Evolutionary conservation across 1,284 basidiomycete genomes (phyloP).

Genomic region (Leccinum solheimii): DNA sequence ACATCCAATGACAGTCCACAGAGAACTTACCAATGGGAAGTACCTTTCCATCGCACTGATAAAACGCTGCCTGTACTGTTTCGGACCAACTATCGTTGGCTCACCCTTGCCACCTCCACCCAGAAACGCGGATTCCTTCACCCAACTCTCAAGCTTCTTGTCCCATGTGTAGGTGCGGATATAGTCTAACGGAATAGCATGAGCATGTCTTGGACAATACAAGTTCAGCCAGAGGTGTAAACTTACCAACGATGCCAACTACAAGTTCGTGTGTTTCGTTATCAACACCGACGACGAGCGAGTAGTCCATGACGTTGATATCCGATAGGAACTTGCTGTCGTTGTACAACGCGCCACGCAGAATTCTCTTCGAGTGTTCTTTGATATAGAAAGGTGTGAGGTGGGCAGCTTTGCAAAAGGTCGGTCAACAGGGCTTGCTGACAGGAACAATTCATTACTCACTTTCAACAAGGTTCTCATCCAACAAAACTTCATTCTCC

Average conservation of each 20-base stretch:
- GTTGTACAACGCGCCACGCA: slow-evolving; percentile 89
- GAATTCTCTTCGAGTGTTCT: slow-evolving; percentile 92
- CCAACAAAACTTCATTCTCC: slow-evolving; percentile 90
- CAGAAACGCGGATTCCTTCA: slow-evolving; percentile 91
- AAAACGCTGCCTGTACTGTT: slow-evolving; percentile 86
- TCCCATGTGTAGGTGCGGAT: slow-evolving; percentile 97
- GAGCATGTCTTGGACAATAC: not conserved
- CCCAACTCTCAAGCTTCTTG: slow-evolving; percentile 97
- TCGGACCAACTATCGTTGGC: slow-evolving; percentile 89
- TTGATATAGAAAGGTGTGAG: slow-evolving; percentile 88
- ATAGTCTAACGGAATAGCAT: slow-evolving; percentile 60
- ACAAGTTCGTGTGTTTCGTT: slow-evolving; percentile 81
- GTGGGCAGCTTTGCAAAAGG: slow-evolving; percentile 53
- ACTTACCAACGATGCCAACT: slow-evolving; percentile 92
- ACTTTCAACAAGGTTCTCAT: slow-evolving; percentile 91
- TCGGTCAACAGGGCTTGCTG: slow-evolving; percentile 15
- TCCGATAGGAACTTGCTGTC: slow-evolving; percentile 94
- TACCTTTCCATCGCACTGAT: slow-evolving; percentile 91
- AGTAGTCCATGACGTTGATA: slow-evolving; percentile 99
- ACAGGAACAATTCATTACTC: slow-evolving; percentile 24
- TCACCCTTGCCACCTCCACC: slow-evolving; percentile 81
- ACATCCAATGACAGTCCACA: not conserved
- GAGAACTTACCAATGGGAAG: slow-evolving; percentile 69
- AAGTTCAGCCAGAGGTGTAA: not conserved
- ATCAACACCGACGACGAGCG: slow-evolving; percentile 93